phyloP scores from a whole-genome alignment of 2,329 filamentous ascomycete genomes.

The Cucurbitaria berberidis region DNA sequence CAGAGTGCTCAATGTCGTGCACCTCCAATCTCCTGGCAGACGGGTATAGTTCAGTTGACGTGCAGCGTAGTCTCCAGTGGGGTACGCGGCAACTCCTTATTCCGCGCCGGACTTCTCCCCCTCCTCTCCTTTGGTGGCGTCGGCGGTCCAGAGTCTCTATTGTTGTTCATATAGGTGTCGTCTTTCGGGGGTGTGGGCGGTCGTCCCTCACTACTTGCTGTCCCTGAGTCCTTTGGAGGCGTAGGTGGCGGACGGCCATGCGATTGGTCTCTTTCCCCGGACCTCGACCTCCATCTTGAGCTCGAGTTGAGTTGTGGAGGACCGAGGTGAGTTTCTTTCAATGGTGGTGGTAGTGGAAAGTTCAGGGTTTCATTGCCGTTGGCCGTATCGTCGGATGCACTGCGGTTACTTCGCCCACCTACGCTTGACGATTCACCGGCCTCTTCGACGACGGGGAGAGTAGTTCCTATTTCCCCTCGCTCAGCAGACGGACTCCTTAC shows the following conservation, averaged over 20 bases:
- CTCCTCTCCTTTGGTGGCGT: constrained; percentile 50
- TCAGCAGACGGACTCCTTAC: constrained; percentile 64
- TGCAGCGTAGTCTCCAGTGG: constrained; percentile 43
- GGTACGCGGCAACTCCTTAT: constrained; percentile 46
- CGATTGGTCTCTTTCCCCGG: constrained; percentile 33
- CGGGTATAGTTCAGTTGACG: constrained; percentile 32
- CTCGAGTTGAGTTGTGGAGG: constrained; percentile 11
- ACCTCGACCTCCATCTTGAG: constrained; percentile 16
- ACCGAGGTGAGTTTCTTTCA: constrained; percentile 20
- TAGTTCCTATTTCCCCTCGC: constrained; percentile 61
- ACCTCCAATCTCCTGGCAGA: too few relatives aligned
- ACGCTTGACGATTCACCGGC: constrained; percentile 77
- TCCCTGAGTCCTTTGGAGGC: constrained; percentile 51
- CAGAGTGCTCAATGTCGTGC: too few relatives aligned
- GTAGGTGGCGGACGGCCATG: constrained; percentile 51
- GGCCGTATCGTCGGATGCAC: constrained; percentile 29
- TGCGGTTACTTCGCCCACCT: constrained; percentile 62
- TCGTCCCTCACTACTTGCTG: constrained; percentile 27
- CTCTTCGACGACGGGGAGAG: constrained; percentile 87
- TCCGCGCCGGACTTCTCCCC: constrained; percentile 29
- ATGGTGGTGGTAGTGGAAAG: constrained; percentile 28
- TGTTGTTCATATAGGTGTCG: constrained; percentile 23
- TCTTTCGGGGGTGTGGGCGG: constrained; percentile 50
- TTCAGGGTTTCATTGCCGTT: background rate
- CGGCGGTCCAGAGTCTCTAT: constrained; percentile 42